phyloP scores from a whole-genome alignment of 2,329 filamentous ascomycete species.

The Tolypocladium nubicola region DNA sequence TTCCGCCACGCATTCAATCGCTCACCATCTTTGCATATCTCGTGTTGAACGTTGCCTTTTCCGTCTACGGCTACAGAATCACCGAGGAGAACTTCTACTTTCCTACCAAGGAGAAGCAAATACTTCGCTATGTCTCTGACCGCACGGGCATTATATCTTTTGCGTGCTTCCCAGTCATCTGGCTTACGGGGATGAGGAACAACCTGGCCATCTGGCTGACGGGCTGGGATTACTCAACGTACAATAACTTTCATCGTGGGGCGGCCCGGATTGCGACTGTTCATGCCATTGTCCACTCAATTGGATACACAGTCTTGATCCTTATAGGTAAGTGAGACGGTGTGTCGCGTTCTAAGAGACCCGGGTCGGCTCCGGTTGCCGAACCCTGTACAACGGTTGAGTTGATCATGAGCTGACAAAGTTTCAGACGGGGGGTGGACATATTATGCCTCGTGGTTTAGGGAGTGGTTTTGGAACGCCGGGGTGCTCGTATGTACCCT shows the following conservation, averaged over 20 bases:
- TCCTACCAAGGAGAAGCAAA: slow-evolving; percentile 16
- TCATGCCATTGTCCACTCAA: slow-evolving; percentile 51
- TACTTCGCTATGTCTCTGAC: slow-evolving; percentile 47
- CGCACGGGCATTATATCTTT: slow-evolving; percentile 54
- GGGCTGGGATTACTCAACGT: slow-evolving; percentile 57
- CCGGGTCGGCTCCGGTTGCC: too few species aligned
- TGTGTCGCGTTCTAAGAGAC: neutral
- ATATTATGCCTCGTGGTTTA: neutral
- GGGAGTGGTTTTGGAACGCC: slow-evolving; percentile 27
- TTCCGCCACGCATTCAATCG: slow-evolving; percentile 32
- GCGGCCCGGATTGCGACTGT: slow-evolving; percentile 51
- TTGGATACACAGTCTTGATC: slow-evolving; percentile 44
- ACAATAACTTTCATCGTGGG: slow-evolving; percentile 58
- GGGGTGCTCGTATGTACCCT: slow-evolving; percentile 28
- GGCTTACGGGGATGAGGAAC: slow-evolving; percentile 58
- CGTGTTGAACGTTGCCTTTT: slow-evolving; percentile 25
- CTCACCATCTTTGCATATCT: slow-evolving; percentile 27
- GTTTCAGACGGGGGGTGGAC: neutral
- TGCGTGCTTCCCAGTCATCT: slow-evolving; percentile 52
- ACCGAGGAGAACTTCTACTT: slow-evolving; percentile 26
- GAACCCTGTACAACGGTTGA: too few species aligned
- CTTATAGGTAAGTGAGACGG: slow-evolving; percentile 16
- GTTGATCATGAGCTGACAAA: neutral
- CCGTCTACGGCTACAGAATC: slow-evolving; percentile 24
- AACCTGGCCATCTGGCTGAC: slow-evolving; percentile 57